Conservation (phyloP, 148 eudicot species). For the Rhododendron ovatum region DNA sequence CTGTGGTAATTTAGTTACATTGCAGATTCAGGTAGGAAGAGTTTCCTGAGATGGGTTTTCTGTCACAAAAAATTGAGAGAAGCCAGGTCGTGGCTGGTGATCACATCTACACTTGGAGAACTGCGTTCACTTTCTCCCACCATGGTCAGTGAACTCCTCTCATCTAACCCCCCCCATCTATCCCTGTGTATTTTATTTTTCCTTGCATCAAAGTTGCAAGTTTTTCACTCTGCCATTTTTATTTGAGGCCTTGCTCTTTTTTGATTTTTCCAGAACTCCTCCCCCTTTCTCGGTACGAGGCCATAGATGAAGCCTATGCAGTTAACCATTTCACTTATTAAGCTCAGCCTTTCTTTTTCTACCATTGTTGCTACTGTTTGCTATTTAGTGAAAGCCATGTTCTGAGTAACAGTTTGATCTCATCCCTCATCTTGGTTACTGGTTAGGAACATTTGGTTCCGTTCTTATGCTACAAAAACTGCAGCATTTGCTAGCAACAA, state of each 20-base stretch:
- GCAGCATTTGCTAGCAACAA: neutral
- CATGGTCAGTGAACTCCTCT: conserved; percentile 12
- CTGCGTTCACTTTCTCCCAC: conserved; percentile 14
- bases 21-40: neutral
- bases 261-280: neutral
- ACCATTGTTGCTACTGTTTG: neutral
- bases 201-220: neutral
- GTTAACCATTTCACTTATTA: neutral
- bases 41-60: neutral
- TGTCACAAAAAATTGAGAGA: conserved; percentile 10
- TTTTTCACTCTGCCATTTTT: neutral
- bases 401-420: neutral
- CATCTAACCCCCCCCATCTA: neutral
- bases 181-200: neutral
- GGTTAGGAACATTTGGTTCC: neutral
- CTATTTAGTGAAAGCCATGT: neutral
- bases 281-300: neutral
- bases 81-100: conserved; percentile 16
- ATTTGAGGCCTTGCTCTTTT: neutral
- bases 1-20: neutral
- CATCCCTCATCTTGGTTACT: neutral
- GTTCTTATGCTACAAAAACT: neutral
- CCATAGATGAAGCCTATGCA: neutral
- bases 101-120: conserved; percentile 26
- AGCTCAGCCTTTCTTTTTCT: neutral